A percentile compares a stretch with the other conserved stretches of the same genome.
phyloP scores from a whole-genome alignment of 352 stramenopile species.

The Globisporangium orthogonon region DNA sequence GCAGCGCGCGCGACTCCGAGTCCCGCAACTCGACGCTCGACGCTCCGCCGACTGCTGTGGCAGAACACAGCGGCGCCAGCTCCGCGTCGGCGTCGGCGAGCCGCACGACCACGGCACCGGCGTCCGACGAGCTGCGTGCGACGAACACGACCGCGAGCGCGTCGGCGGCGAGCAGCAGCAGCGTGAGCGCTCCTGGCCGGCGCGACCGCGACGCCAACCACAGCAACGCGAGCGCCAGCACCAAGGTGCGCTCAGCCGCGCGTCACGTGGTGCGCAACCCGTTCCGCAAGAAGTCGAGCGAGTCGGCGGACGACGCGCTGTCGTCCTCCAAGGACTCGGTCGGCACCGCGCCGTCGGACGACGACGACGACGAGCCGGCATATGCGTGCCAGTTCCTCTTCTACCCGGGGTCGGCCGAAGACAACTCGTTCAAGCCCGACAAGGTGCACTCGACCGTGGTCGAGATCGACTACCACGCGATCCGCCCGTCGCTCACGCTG shows the following conservation, averaged over 20 bases:
- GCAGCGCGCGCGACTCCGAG: conserved; percentile 14
- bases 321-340: conserved; percentile 13
- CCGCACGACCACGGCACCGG: neutral
- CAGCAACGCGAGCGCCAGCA: conserved; percentile 4
- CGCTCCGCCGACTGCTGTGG: neutral
- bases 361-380: conserved; percentile 20
- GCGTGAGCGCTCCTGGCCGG: neutral
- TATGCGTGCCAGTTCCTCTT: conserved; percentile 44
- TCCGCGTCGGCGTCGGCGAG: conserved; percentile 9
- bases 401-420: conserved; percentile 49
- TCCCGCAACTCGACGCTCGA: conserved; percentile 9
- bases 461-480: conserved; percentile 38
- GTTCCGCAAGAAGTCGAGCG: conserved; percentile 24
- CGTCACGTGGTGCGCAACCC: conserved; percentile 13
- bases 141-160: conserved; percentile 14
- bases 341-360: conserved; percentile 18
- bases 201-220: conserved; percentile 2
- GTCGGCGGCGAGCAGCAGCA: neutral
- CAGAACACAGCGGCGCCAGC: neutral
- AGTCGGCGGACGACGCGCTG: conserved; percentile 21
- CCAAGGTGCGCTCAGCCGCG: conserved; percentile 1
- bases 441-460: conserved; percentile 25
- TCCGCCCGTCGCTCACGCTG: conserved; percentile 46
- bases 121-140: conserved; percentile 12
- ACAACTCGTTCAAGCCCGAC: conserved; percentile 42